Evolutionary conservation across 176 grass and related monocot species (phyloP).

Genomic region (Ensete glaucum): DNA sequence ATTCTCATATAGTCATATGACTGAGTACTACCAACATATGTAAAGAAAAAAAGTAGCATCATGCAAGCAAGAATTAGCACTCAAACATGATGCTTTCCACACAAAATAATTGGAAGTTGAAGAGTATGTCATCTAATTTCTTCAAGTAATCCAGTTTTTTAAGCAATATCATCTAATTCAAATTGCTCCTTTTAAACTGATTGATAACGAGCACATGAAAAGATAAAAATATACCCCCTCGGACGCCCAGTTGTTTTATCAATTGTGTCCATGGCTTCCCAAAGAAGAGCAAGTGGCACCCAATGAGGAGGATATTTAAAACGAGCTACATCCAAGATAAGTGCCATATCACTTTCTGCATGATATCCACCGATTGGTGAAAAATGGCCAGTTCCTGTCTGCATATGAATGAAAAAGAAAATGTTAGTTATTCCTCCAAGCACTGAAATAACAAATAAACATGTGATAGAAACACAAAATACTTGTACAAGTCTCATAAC

Average conservation of each 20-base stretch:
- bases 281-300: conserved; percentile 79
- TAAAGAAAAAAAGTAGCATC: too few relatives aligned
- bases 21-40: too few relatives aligned
- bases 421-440: not conserved
- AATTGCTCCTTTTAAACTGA: too few relatives aligned
- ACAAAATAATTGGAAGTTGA: too few relatives aligned
- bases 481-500: not conserved
- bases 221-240: conserved; percentile 40
- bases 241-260: conserved; percentile 61
- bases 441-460: not conserved
- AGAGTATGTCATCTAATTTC: too few relatives aligned
- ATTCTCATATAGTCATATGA: too few relatives aligned
- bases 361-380: conserved; percentile 90
- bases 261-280: conserved; percentile 83
- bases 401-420: conserved; percentile 13
- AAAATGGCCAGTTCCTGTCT: conserved; percentile 94
- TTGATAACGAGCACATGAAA: not conserved
- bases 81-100: too few relatives aligned
- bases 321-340: conserved; percentile 84
- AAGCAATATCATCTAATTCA: too few relatives aligned
- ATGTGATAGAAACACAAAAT: not conserved
- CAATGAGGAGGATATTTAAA: conserved; percentile 96
- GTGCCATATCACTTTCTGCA: conserved; percentile 62
- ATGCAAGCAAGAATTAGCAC: too few relatives aligned
- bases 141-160: too few relatives aligned